These are phyloP conservation scores for Talaromyces pinophilus DNA, from an alignment of 2,329 filamentous ascomycete genomes.

Conservation along the genomic window DNA sequence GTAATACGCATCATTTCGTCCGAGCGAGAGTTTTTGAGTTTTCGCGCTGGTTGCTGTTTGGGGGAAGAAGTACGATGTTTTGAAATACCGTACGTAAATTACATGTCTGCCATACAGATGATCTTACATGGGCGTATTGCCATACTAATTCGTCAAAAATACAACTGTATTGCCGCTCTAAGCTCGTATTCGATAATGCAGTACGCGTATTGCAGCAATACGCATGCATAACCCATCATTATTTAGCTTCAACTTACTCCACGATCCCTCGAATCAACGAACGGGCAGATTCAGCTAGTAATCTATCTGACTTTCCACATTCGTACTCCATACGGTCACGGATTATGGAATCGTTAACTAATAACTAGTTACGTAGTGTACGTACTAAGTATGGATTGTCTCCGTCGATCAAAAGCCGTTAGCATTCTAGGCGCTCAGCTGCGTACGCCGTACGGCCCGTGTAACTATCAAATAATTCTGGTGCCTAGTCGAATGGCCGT, in stretches of 20 bases:
- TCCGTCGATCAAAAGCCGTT: neutral
- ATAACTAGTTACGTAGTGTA: no score
- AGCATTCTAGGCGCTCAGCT: neutral
- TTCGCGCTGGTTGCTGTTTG: neutral
- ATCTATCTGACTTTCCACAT: conserved; percentile 2
- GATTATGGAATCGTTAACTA: neutral
- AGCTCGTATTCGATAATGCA: neutral
- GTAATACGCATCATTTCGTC: neutral
- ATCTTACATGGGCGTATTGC: neutral
- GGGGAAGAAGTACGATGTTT: neutral
- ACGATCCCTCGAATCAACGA: neutral
- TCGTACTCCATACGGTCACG: neutral
- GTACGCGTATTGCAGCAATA: no score
- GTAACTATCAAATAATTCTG: conserved; percentile 1
- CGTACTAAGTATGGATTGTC: neutral
- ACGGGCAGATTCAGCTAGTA: neutral
- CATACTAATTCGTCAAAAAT: neutral
- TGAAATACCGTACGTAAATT: neutral
- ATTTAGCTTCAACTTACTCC: neutral
- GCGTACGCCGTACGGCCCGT: neutral
- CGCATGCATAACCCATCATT: neutral
- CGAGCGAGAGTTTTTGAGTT: neutral
- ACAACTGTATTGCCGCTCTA: neutral
- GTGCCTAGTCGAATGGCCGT: neutral
- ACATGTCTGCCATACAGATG: neutral